Evolutionary conservation across 208 protist genomes (phyloP).

Genomic region (Acanthamoeba healyi): DNA sequence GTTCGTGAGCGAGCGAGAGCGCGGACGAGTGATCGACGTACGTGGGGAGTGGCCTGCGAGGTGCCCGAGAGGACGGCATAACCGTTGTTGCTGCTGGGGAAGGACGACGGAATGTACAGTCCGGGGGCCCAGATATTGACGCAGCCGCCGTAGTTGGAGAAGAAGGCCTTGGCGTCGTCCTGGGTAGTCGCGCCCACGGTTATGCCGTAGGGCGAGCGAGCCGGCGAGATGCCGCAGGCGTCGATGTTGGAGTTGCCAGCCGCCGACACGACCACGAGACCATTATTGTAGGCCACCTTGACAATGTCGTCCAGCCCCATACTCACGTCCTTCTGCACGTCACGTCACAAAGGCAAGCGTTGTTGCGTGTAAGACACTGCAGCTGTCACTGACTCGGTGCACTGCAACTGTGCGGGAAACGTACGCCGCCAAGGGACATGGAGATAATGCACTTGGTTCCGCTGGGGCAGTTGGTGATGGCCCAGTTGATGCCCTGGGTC

Average conservation of each 20-base stretch:
- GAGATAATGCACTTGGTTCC: not conserved
- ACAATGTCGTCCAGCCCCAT: not conserved
- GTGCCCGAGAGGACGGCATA: not conserved
- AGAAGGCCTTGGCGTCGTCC: not conserved
- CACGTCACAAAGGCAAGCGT: not conserved
- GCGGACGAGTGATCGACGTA: not conserved
- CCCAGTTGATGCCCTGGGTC: not conserved
- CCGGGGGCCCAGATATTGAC: constrained; percentile 54
- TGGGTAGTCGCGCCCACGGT: not conserved
- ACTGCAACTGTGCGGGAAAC: too few relatives aligned
- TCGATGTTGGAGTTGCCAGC: constrained; percentile 63
- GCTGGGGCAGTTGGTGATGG: not conserved
- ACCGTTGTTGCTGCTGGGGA: not conserved
- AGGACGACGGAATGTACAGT: not conserved
- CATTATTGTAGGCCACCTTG: not conserved
- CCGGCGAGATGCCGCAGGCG: constrained; percentile 37
- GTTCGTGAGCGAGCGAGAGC: too few relatives aligned
- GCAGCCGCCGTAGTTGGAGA: constrained; percentile 73
- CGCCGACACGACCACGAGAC: not conserved
- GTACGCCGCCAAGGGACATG: constrained; percentile 7
- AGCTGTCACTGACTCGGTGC: too few relatives aligned
- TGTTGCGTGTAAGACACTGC: too few relatives aligned
- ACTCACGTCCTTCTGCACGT: not conserved
- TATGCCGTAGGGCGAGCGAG: not conserved
- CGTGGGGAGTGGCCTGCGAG: not conserved